phyloP scores from a whole-genome alignment of 805 yeast genomes.

The Isabelozyma gotoi region DNA sequence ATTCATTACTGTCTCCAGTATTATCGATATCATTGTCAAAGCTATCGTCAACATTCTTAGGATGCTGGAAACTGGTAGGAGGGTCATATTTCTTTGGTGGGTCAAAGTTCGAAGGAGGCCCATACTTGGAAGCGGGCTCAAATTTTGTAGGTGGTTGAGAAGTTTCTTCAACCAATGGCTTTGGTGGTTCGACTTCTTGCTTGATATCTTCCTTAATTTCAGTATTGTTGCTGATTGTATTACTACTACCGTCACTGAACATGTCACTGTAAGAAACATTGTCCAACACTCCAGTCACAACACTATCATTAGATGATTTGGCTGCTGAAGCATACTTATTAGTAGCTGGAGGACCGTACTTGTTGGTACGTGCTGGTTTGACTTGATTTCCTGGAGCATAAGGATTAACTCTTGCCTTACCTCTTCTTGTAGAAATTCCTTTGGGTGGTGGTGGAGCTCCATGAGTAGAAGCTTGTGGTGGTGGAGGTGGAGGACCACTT shows the following conservation, averaged over 20 bases:
- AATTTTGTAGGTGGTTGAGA: too few species aligned
- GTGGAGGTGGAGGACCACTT: slow-evolving; percentile 1
- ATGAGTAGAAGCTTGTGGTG: not conserved
- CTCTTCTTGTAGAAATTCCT: not conserved
- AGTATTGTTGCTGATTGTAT: not conserved
- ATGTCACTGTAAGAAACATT: not conserved
- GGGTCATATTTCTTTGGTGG: not conserved
- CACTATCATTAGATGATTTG: not conserved
- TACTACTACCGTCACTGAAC: not conserved
- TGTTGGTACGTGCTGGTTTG: slow-evolving; percentile 16
- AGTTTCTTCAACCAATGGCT: not conserved
- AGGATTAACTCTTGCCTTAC: slow-evolving; percentile 22
- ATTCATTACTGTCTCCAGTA: not conserved
- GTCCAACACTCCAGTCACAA: not conserved
- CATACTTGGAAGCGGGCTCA: not conserved
- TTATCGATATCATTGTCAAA: slow-evolving; percentile 22
- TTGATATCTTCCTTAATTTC: not conserved
- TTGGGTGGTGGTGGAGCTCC: slow-evolving; percentile 13
- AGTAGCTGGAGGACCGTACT: slow-evolving; percentile 25
- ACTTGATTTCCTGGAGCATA: slow-evolving; percentile 30
- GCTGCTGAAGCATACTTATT: slow-evolving; percentile 7
- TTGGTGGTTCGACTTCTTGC: not conserved
- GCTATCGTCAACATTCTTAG: slow-evolving; percentile 30
- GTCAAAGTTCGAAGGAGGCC: not conserved
- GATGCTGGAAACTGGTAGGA: not conserved